These are phyloP conservation scores for Neurospora sp. DNA, from an alignment of 2,329 filamentous ascomycete species.

Conservation along the genomic window DNA sequence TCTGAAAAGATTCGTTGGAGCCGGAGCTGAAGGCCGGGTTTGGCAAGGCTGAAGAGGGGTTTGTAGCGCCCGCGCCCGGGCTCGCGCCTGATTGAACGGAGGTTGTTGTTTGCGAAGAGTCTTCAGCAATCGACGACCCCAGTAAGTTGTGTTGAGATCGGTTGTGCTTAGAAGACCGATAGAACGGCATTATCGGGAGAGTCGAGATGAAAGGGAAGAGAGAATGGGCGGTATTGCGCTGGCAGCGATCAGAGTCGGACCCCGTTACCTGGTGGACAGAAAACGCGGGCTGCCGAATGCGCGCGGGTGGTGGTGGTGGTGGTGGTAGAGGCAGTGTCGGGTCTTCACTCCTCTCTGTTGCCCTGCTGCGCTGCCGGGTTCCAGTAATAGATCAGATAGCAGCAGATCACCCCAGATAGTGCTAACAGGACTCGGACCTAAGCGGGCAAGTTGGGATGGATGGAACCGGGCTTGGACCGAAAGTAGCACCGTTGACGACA, in stretches of 20 bases:
- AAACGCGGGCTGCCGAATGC: background rate
- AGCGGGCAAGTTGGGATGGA: background rate
- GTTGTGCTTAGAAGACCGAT: slow-evolving; percentile 46
- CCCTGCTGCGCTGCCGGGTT: background rate
- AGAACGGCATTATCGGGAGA: slow-evolving; percentile 39
- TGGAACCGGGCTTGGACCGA: background rate
- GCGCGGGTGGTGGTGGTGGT: background rate
- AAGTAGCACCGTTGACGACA: background rate
- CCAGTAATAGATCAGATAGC: background rate
- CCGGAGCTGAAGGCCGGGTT: slow-evolving; percentile 32
- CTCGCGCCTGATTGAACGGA: slow-evolving; percentile 10
- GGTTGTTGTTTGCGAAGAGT: slow-evolving; percentile 9
- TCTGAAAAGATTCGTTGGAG: slow-evolving; percentile 34
- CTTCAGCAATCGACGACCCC: slow-evolving; percentile 29
- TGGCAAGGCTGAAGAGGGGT: slow-evolving; percentile 37
- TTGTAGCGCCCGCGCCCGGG: slow-evolving; percentile 20
- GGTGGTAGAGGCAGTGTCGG: background rate
- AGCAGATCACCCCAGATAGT: background rate
- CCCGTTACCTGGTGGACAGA: background rate
- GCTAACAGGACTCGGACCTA: background rate
- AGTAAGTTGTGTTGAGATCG: slow-evolving; percentile 47
- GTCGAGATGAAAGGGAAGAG: background rate
- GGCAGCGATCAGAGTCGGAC: background rate
- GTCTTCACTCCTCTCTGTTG: background rate
- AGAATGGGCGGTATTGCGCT: slow-evolving; percentile 5